Percentiles rank a stretch among this genome's conserved stretches.
Evolutionary conservation across 345 rosid species (phyloP).

Genomic region (Aquilaria yunnanensis): DNA sequence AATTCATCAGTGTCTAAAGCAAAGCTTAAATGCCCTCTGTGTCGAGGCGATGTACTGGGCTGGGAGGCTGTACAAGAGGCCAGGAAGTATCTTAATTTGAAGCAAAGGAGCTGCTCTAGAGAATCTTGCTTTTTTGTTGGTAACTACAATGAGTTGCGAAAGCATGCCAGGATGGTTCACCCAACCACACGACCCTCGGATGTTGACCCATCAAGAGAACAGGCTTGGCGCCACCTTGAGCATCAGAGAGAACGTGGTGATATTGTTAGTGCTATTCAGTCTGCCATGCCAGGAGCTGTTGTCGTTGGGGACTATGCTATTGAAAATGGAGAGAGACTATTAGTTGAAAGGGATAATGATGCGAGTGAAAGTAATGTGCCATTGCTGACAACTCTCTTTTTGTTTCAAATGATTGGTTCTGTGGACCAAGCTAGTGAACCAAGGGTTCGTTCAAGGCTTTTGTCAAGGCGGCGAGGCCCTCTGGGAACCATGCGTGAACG

Average conservation of each 20-base stretch:
- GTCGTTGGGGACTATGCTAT: slow-evolving; percentile 85
- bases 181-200: slow-evolving; percentile 69
- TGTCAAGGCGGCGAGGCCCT: slow-evolving; percentile 58
- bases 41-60: slow-evolving; percentile 60
- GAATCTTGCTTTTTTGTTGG: slow-evolving; percentile 63
- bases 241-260: slow-evolving; percentile 69
- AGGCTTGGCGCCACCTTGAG: slow-evolving; percentile 71
- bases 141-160: slow-evolving; percentile 66
- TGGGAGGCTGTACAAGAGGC: slow-evolving; percentile 66
- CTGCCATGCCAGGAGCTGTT: slow-evolving; percentile 83
- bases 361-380: slow-evolving; percentile 38
- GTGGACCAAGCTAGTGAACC: slow-evolving; percentile 46
- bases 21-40: slow-evolving; percentile 60
- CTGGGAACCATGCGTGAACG: slow-evolving; percentile 46
- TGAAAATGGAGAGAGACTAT: slow-evolving; percentile 64
- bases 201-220: slow-evolving; percentile 71
- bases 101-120: slow-evolving; percentile 63
- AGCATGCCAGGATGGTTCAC: slow-evolving; percentile 73
- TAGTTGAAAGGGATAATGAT: slow-evolving; percentile 46
- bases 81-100: slow-evolving; percentile 61
- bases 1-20: slow-evolving; percentile 25
- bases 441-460: slow-evolving; percentile 57
- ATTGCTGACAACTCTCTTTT: slow-evolving; percentile 57
- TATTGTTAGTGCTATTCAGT: slow-evolving; percentile 69
- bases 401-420: slow-evolving; percentile 80